Conservation (phyloP, 2,329 filamentous ascomycete species). For the Xylariaceae sp. region DNA sequence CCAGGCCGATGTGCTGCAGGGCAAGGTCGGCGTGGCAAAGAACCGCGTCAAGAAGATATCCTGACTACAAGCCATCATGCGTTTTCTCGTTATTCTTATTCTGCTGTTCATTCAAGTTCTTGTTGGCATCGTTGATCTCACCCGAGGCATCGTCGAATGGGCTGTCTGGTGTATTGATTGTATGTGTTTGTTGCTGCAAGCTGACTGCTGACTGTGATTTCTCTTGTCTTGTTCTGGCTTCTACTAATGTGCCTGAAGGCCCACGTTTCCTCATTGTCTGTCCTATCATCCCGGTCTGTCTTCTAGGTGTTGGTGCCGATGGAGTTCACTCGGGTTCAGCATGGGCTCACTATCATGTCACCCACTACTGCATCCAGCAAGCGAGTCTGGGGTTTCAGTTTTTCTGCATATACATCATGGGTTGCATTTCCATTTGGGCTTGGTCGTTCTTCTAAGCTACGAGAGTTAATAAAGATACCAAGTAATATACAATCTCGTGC, state of each 20-base stretch:
- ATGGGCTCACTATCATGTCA: too few relatives aligned
- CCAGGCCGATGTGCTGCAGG: conserved; percentile 59
- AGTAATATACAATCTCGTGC: too few relatives aligned
- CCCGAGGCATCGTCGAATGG: conserved; percentile 9
- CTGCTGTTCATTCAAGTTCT: conserved; percentile 1
- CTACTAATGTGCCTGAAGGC: too few relatives aligned
- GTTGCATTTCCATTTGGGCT: too few relatives aligned
- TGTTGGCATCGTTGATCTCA: conserved; percentile 2
- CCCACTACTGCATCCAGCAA: conserved; percentile 4
- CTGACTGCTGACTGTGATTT: conserved; percentile 3
- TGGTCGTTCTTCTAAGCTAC: too few relatives aligned
- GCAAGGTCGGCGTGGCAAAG: conserved; percentile 70
- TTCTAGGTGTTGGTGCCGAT: too few relatives aligned
- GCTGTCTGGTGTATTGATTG: conserved; percentile 12
- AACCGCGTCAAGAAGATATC: conserved; percentile 63
- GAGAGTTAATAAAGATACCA: too few relatives aligned
- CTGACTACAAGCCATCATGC: conserved; percentile 14
- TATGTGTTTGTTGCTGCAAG: conserved; percentile 6
- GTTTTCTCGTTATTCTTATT: conserved; percentile 1
- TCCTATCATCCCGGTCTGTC: too few relatives aligned
- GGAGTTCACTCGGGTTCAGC: too few relatives aligned
- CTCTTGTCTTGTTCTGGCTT: too few relatives aligned
- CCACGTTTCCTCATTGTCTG: too few relatives aligned
- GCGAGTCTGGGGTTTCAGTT: conserved; percentile 4
- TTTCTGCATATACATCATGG: not conserved